Base-by-base conservation (phyloP, 352 stramenopile species). In the Elongisporangium undulatum region DNA sequence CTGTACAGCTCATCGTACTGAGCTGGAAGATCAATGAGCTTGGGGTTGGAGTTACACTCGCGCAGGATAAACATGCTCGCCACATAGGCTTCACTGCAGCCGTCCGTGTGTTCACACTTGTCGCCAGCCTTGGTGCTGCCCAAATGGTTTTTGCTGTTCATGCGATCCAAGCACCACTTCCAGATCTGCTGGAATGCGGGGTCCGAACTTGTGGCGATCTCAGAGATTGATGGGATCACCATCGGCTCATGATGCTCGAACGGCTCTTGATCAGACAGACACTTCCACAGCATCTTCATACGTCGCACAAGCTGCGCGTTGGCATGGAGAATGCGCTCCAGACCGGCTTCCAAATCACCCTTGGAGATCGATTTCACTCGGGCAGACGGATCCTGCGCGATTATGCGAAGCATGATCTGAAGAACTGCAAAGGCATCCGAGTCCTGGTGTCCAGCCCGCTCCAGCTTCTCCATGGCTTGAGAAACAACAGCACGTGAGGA, bases 21-120 rank as follows among this genome's bases (percentile, higher is more conserved):
- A 20, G 85, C 63, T 3, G 86, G 86, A 29, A 95, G 77, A 13
- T 92, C 71, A n/a, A 95, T 84, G 20, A 95, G 68, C 2, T 75
- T 79, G 20, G 82, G 82, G 39, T 75, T 74, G 22, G 61, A 67
- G n/a, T 68, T 55, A 8, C 78, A 58, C 56, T 95, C 85, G 21
- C 86, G 84, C 20, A 95, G 54, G 53, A 95, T 92, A 53, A 95
- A 95, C 85, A 95, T 94, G 66, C 85, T 95, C 34, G 86, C 86
- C 21, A 93, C 79, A 60, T 94, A 95, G 16, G 79, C 82, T 56
- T 95, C 86, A 61, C 86, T 90, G 59, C 79, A 89, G 19, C 85
- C 81, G 64, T 95, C 86, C 15, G 85, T 89, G 63, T 95, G 86
- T 55, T 95, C 86, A 58, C 86, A 95, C 59, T 86, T 90, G 57